Evolutionary conservation across 208 protist species (phyloP).

Genomic region (Leishmania martiniquensis): DNA sequence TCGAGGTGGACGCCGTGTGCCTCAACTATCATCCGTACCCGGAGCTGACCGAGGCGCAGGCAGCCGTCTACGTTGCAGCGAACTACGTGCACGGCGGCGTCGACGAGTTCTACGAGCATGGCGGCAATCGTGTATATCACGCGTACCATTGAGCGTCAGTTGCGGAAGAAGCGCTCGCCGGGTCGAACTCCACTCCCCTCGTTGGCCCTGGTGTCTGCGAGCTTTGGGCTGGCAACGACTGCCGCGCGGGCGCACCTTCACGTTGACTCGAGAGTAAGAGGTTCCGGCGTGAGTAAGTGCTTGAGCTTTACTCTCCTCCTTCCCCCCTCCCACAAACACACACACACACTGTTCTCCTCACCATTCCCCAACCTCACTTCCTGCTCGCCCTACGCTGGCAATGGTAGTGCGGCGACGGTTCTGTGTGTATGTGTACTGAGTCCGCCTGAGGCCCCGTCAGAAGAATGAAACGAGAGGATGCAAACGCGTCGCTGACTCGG

Average conservation of each 20-base stretch:
- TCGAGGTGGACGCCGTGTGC: conserved; percentile 64
- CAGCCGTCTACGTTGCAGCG: conserved; percentile 66
- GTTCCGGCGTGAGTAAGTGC: not conserved
- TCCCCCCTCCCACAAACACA: not conserved
- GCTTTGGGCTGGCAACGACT: not conserved
- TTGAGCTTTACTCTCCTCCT: not conserved
- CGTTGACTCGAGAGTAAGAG: not conserved
- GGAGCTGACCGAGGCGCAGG: conserved; percentile 57
- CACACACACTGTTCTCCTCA: no score
- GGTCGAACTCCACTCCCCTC: not conserved
- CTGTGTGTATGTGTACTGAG: not conserved
- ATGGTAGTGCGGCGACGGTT: not conserved
- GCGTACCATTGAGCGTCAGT: conserved; percentile 45
- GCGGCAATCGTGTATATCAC: conserved; percentile 69
- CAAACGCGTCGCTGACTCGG: not conserved
- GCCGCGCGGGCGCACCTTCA: not conserved
- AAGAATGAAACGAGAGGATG: not conserved
- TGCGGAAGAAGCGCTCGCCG: not conserved
- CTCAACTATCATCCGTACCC: conserved; percentile 77
- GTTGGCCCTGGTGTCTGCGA: not conserved
- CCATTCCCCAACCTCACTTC: no score
- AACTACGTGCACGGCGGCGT: conserved; percentile 83
- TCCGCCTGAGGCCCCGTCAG: not conserved
- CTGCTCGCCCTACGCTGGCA: not conserved
- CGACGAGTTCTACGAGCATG: conserved; percentile 76